Evolutionary conservation across 2,329 filamentous ascomycete genomes (phyloP).

Genomic region (Plectosphaerella plurivora): DNA sequence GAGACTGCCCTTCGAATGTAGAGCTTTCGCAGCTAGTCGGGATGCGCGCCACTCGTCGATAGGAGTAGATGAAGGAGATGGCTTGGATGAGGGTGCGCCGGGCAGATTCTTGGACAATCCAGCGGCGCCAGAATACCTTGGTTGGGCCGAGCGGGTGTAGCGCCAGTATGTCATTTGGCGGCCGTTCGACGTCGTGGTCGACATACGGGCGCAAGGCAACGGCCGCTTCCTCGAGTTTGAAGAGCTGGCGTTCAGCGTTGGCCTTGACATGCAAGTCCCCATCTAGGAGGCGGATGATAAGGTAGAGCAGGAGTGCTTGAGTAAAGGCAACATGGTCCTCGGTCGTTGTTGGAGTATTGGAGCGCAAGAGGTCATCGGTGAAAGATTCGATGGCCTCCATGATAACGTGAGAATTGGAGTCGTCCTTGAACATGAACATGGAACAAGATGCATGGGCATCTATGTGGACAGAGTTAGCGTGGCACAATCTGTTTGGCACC

Average conservation of each 20-base stretch:
- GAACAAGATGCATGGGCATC: constrained; percentile 50
- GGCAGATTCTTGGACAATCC: constrained; percentile 49
- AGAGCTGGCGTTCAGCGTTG: constrained; percentile 22
- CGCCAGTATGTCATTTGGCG: constrained; percentile 16
- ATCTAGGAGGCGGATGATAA: constrained; percentile 41
- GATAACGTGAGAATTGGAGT: constrained; percentile 42
- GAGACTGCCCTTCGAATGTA: constrained; percentile 26
- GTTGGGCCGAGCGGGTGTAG: constrained; percentile 32
- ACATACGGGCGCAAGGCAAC: constrained; percentile 25
- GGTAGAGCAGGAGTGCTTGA: constrained; percentile 39
- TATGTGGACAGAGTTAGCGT: constrained; percentile 13
- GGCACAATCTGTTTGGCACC: not conserved
- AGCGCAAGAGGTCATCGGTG: constrained; percentile 34
- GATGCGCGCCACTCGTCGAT: constrained; percentile 26
- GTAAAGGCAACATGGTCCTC: constrained; percentile 28
- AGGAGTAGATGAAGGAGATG: constrained; percentile 38
- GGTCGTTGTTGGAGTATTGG: constrained; percentile 21
- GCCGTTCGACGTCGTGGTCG: constrained; percentile 20
- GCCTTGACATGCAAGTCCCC: constrained; percentile 29
- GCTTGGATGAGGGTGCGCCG: constrained; percentile 45
- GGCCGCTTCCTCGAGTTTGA: constrained; percentile 25
- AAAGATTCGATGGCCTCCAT: constrained; percentile 41
- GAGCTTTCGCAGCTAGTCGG: constrained; percentile 20
- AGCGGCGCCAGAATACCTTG: constrained; percentile 42
- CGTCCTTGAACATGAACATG: constrained; percentile 45